Evolutionary conservation across 2,329 filamentous ascomycete genomes (phyloP), one percentile per base, ranked within the genome.

Genomic region (Calonectria henricotiae): DNA sequence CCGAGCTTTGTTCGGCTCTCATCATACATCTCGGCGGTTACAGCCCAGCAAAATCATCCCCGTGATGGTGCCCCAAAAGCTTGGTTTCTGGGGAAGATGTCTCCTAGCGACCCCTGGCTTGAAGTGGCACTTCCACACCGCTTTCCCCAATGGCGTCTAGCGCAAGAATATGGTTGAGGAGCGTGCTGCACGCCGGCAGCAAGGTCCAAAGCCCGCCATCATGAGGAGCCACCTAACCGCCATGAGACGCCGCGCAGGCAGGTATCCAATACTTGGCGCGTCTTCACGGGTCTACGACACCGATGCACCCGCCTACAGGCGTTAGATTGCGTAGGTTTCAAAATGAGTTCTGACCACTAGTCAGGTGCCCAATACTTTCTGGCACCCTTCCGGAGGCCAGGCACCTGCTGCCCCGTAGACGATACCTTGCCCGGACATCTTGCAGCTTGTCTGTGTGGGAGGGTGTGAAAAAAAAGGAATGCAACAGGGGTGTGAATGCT

Each of bases 151-250:
- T 76, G 67, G 43, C 77, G 81, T 7, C 70, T 83, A 82, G 82
- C 67, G 58, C 55, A 9, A 23, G 43, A 79, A 83, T 84, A 84
- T 86, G 83, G 84, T 85, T 85, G 84, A 85, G 84, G 75, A 82
- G 77, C 73, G 76, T 70, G 73, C 76, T 79, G 75, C 75, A 75
- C 71, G 74, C 75, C 73, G 70, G 75, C 71, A 72, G 65, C 69
- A 66, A 41, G 65, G 46, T 51, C 61, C 62, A 77, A 72, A 71
- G 69, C 72, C 74, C 75, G 71, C 71, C 71, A 68, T 75, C 71
- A 76, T 77, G 75, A 74, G 73, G 76, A 74, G 75, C 74, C 74
- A 74, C 67, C 54, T 68, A 68, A 67, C 55, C 47, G 13, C 60
- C 74, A 70, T 69, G 58, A 60, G 68, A 74, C 61, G 49, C 65